phyloP scores from a whole-genome alignment of 2,329 filamentous ascomycete species.

The Cadophora luteo-olivacea region DNA sequence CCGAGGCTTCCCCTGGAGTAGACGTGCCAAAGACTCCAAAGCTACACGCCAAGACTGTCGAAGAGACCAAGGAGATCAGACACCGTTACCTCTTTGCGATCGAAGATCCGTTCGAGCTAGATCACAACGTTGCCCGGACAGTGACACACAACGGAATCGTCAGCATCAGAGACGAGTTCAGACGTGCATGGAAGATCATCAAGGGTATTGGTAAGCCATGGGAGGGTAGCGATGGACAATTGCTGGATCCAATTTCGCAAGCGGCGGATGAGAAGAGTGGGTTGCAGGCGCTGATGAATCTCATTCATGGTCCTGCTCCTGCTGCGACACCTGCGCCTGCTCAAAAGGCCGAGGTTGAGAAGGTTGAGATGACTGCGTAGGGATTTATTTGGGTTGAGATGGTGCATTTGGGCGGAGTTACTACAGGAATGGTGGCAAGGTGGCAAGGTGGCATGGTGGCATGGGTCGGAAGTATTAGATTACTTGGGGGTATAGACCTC shows the following conservation, averaged over 20 bases:
- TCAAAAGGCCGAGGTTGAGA: not conserved
- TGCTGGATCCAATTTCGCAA: conserved; percentile 35
- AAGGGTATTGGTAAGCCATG: conserved; percentile 53
- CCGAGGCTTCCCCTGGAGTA: conserved; percentile 9
- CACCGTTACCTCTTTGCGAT: conserved; percentile 87
- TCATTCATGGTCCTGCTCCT: conserved; percentile 36
- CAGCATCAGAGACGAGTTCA: conserved; percentile 83
- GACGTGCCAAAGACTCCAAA: conserved; percentile 28
- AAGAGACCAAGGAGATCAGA: conserved; percentile 68
- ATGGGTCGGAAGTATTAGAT: conserved; percentile 1
- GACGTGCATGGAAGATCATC: conserved; percentile 78
- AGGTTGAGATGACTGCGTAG: not conserved
- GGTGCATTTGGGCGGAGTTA: conserved; percentile 5
- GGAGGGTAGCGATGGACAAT: conserved; percentile 32
- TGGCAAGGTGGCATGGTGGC: no score
- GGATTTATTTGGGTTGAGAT: not conserved
- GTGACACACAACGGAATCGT: conserved; percentile 85
- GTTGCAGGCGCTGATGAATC: conserved; percentile 34
- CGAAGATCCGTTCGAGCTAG: conserved; percentile 88
- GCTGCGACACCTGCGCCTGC: not conserved
- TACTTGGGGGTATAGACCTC: not conserved
- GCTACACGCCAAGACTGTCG: conserved; percentile 32
- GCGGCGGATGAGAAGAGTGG: conserved; percentile 26
- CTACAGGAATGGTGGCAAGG: not conserved
- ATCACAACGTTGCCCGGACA: conserved; percentile 87